Base-by-base conservation (phyloP, 75 land plant species). In the Selaginella tamariscina region DNA sequence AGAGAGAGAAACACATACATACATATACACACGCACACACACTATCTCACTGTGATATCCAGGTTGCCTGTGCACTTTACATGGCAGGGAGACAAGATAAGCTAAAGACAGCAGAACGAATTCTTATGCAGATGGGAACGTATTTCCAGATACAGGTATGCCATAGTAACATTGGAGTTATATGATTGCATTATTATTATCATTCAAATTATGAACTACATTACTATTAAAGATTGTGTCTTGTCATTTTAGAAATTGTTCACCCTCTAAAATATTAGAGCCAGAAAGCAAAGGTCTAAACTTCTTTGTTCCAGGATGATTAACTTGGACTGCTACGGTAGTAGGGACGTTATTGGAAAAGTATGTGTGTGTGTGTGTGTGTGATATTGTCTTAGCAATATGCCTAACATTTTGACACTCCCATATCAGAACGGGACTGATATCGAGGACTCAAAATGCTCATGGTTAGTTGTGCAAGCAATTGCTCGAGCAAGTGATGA, bases 121-220 rank as follows among this genome's bases (percentile, higher is more conserved):
- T 91, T 64, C 82, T 95, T 44, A 72, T 95, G n/a, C 79, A 88
- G 21, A 95, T 95, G 99, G 99, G 99, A 27, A 91, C 79, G 11
- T 95, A 95, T 67, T 95, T 95, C 54, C 99, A 95, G 91, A 86
- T 95, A 21, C 99, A 95, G 92, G 99, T 94, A 56, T 69, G 67
- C 49, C n/a, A n/a, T n/a, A n/a, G n/a, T n/a, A n/a, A n/a, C n/a
- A n/a, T n/a, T n/a, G n/a, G n/a, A n/a, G n/a, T n/a, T n/a, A n/a
- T n/a, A n/a, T n/a, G n/a, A n/a, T n/a, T n/a, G n/a, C n/a, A n/a
- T n/a, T n/a, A n/a, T n/a, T n/a, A n/a, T n/a, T n/a, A n/a, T n/a
- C n/a, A n/a, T n/a, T n/a, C n/a, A n/a, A n/a, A n/a, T n/a, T n/a
- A n/a, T n/a, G n/a, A n/a, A n/a, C n/a, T n/a, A n/a, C n/a, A n/a